phyloP scores from a whole-genome alignment of 306 rosid genomes.

The Luffa aegyptiaca region DNA sequence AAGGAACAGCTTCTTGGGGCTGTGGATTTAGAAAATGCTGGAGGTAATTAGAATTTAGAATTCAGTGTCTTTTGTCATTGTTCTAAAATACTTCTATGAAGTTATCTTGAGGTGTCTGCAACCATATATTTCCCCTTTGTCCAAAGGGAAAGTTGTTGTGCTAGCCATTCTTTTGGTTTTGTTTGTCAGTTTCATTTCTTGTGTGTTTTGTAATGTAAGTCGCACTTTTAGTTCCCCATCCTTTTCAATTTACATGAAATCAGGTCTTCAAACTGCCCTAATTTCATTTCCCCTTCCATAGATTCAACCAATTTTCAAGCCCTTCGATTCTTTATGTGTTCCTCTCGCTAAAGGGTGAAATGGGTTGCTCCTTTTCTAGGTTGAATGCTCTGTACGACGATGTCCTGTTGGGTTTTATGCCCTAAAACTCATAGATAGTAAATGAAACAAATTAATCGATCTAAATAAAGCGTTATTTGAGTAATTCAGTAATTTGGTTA shows the following conservation, averaged over 20 bases:
- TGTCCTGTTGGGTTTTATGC: too few relatives aligned
- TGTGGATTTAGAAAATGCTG: conserved; percentile 40
- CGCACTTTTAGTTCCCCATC: not conserved
- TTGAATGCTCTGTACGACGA: conserved; percentile 77
- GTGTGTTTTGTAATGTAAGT: conserved; percentile 12
- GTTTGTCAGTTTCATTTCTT: not conserved
- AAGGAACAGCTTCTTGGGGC: conserved; percentile 46
- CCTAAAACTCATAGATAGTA: too few relatives aligned
- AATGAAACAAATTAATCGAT: too few relatives aligned
- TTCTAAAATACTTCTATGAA: not conserved
- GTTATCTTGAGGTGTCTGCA: not conserved
- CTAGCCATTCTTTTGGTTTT: not conserved
- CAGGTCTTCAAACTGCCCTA: conserved; percentile 34
- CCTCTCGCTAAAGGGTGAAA: conserved; percentile 11
- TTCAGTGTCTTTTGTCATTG: not conserved
- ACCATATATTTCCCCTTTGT: not conserved
- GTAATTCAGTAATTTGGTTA: too few relatives aligned
- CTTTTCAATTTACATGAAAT: conserved; percentile 26
- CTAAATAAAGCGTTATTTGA: too few relatives aligned
- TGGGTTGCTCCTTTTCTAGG: conserved; percentile 97
- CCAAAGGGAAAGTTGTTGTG: not conserved
- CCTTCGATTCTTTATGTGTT: not conserved
- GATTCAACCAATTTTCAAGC: not conserved
- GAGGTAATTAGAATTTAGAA: conserved; percentile 17
- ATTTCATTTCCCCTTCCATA: conserved; percentile 6